Evolutionary conservation across 2,329 filamentous ascomycete species (phyloP), one percentile per base, ranked within the genome.

Genomic region (Clonostachys solani): DNA sequence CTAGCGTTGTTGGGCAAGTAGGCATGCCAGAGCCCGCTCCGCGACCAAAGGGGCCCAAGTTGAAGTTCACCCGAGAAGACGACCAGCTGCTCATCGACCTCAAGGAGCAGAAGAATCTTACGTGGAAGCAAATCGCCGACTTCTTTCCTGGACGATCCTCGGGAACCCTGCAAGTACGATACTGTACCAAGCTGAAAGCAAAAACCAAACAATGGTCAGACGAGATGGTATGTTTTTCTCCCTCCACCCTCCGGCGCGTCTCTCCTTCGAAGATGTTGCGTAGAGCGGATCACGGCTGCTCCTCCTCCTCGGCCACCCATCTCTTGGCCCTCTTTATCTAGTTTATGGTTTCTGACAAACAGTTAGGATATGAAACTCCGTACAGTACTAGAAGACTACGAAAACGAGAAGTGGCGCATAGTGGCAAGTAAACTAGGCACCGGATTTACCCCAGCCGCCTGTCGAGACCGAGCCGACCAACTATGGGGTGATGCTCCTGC

Each of bases 101-200:
- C 52, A 96, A 96, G 66, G 92, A 96, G 68, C 92, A 94, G 60
- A 95, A 94, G 67, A 92, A 89, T 61, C 74, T 96, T 62, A 95
- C 92, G 5, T 96, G 92, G 92, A 96, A 95, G 69, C 92, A 96
- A 73, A 96, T 96, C 60, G 89, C 91, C 48, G 92, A 96, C 61
- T 96, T 96, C 69, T 96, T 96, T 57, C 92, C 92, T 1, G 92
- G 91, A 2, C 78, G 92, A 49, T 94, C 89, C 49, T 95, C 89
- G 42, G 92, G 92, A 16, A 96, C 92, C 33, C 71, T 96, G 51
- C 92, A 96, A 66, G 92, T 96, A 47, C 85, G 92, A 35, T 96
- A 96, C 65, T 96, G 92, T 64, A 96, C 91, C 40, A 96, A 95
- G 69, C 74, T 96, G 45, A 96, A 95, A 70, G 91, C 90, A 13